Percentiles rank a stretch among this genome's conserved stretches.
Conservation (phyloP, 2,329 filamentous ascomycete species). For the Claviceps africana region DNA sequence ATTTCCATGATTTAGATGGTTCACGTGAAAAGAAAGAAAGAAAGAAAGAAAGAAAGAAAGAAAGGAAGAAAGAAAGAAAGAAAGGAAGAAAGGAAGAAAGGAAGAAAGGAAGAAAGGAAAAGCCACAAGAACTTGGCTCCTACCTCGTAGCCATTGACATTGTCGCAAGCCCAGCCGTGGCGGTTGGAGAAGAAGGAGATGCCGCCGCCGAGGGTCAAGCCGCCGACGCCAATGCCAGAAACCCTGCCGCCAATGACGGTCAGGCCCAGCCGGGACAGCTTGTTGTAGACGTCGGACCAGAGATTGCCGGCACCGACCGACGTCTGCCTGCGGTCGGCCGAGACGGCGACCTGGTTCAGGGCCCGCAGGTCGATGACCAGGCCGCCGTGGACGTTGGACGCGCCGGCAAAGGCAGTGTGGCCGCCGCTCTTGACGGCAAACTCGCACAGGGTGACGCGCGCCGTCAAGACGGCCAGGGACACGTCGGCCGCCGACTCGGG, state of each 20-base stretch:
- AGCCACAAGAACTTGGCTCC: too few species aligned
- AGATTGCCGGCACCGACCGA: conserved; percentile 10
- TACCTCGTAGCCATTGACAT: conserved; percentile 8
- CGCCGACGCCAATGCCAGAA: conserved; percentile 12
- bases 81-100: neutral
- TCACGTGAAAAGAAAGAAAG: neutral
- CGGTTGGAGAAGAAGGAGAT: conserved; percentile 11
- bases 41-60: too few species aligned
- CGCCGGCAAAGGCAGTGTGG: conserved; percentile 16
- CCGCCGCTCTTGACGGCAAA: conserved; percentile 21
- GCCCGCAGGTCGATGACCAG: conserved; percentile 15
- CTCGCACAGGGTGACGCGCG: conserved; percentile 14
- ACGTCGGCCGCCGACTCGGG: conserved; percentile 14
- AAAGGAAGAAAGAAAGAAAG: neutral
- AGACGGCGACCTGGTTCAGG: conserved; percentile 12
- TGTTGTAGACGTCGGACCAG: conserved; percentile 11
- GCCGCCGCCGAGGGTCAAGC: conserved; percentile 14
- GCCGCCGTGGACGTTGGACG: conserved; percentile 15
- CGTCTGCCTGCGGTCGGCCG: conserved; percentile 6
- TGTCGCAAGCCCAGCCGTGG: conserved; percentile 13
- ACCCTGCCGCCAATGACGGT: conserved; percentile 13
- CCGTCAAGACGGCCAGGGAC: conserved; percentile 13
- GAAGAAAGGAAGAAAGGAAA: neutral
- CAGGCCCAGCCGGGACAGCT: conserved; percentile 8
- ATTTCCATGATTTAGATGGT: neutral